These are phyloP conservation scores for Mortierella sp. DNA, from an alignment of 371 early-diverging fungal genomes.

Conservation along the genomic window DNA sequence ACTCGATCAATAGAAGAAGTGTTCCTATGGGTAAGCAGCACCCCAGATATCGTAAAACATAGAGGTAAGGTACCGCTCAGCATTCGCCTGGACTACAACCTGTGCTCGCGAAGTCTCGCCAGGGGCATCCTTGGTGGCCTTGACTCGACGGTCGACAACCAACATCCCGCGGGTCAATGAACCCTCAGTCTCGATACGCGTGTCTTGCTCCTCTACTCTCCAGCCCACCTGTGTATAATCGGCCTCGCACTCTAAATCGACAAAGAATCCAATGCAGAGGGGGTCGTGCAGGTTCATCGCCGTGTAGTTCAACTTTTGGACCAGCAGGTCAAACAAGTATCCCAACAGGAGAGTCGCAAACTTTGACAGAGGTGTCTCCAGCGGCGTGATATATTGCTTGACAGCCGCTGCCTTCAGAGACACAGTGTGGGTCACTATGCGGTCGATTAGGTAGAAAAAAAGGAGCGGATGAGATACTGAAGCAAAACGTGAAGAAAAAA, in stretches of 20 bases:
- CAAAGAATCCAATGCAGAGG: slow-evolving; percentile 51
- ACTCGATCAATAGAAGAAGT: too few relatives aligned
- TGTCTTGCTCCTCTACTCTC: slow-evolving; percentile 57
- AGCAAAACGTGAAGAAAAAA: not conserved
- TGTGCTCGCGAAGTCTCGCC: slow-evolving; percentile 54
- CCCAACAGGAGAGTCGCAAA: slow-evolving; percentile 31
- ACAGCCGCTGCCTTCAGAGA: slow-evolving; percentile 19
- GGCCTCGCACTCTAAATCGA: slow-evolving; percentile 44
- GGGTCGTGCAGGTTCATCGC: slow-evolving; percentile 53
- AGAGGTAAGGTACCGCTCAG: slow-evolving; percentile 49
- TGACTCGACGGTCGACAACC: slow-evolving; percentile 57
- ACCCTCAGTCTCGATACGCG: slow-evolving; percentile 64
- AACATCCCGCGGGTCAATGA: slow-evolving; percentile 65
- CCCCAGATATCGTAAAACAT: slow-evolving; percentile 55
- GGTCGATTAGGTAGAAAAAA: slow-evolving; percentile 4
- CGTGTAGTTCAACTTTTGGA: slow-evolving; percentile 25
- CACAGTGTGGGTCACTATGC: slow-evolving; percentile 40
- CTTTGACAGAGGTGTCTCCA: slow-evolving; percentile 47
- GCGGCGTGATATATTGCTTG: slow-evolving; percentile 31
- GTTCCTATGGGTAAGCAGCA: not conserved
- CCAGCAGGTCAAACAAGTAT: slow-evolving; percentile 34
- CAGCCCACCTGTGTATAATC: slow-evolving; percentile 35
- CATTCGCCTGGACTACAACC: slow-evolving; percentile 58
- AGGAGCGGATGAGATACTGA: not conserved
- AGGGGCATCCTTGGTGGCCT: slow-evolving; percentile 38